Conservation (phyloP, 306 rosid genomes). For the Nissolia schottii region DNA sequence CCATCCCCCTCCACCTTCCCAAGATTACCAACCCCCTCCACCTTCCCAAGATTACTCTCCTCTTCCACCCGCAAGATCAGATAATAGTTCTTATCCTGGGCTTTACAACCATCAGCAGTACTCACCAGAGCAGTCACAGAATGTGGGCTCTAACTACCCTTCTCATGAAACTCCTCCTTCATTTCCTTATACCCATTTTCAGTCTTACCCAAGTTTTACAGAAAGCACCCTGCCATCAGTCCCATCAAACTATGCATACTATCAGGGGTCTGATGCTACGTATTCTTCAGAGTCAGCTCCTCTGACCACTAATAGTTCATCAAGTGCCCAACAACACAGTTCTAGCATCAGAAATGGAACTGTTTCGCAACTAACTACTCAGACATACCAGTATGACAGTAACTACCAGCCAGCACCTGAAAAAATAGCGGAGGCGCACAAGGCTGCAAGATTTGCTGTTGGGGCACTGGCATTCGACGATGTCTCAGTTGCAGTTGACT, state of each 20-base stretch:
- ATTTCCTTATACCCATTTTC: slow-evolving; percentile 65
- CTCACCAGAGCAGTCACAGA: slow-evolving; percentile 63
- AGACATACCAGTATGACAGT: slow-evolving; percentile 67
- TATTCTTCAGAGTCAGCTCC: slow-evolving; percentile 63
- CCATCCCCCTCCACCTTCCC: slow-evolving; percentile 59
- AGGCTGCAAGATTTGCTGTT: slow-evolving; percentile 98
- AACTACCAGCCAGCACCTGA: slow-evolving; percentile 86
- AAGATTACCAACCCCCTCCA: slow-evolving; percentile 56
- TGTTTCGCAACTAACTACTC: slow-evolving; percentile 30
- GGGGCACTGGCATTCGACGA: slow-evolving; percentile 99
- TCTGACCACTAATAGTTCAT: slow-evolving; percentile 39
- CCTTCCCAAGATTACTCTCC: slow-evolving; percentile 38
- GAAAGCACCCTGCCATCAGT: slow-evolving; percentile 81
- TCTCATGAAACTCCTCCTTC: slow-evolving; percentile 50
- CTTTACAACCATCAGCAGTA: slow-evolving; percentile 62
- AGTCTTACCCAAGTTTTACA: slow-evolving; percentile 92
- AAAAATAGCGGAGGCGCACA: slow-evolving; percentile 93
- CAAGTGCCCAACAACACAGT: slow-evolving; percentile 43
- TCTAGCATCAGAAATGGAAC: slow-evolving; percentile 51
- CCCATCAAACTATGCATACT: slow-evolving; percentile 51
- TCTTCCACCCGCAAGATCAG: slow-evolving; percentile 58
- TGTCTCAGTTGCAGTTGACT: slow-evolving; percentile 80
- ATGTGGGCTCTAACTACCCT: slow-evolving; percentile 51
- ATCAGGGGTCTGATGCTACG: slow-evolving; percentile 73
- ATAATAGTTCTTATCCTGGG: slow-evolving; percentile 55